A percentile compares a stretch with the other conserved stretches of the same genome.
phyloP scores from a whole-genome alignment of 257 asterid species.

The Haberlea rhodopensis region DNA sequence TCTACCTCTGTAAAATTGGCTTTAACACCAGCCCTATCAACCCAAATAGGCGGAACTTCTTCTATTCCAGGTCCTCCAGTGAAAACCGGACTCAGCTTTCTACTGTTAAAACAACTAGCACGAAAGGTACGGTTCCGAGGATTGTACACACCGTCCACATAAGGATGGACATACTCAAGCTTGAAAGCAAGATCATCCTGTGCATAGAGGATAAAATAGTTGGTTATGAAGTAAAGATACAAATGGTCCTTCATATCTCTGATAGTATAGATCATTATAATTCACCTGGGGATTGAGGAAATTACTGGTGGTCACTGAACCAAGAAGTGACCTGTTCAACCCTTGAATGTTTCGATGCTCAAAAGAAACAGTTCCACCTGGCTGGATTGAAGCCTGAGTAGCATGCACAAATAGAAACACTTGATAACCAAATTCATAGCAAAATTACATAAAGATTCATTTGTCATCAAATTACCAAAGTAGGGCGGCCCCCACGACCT shows the following conservation, averaged over 20 bases:
- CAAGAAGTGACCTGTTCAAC: slow-evolving; percentile 88
- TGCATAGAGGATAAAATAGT: slow-evolving; percentile 16
- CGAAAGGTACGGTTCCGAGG: slow-evolving; percentile 90
- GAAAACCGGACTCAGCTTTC: slow-evolving; percentile 95
- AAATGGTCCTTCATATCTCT: not conserved
- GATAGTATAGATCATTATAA: slow-evolving; percentile 9
- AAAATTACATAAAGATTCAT: not conserved
- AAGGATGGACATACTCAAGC: slow-evolving; percentile 93
- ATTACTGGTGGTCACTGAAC: slow-evolving; percentile 94
- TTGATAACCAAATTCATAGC: slow-evolving; percentile 24
- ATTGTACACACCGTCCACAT: slow-evolving; percentile 83
- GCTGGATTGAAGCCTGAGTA: slow-evolving; percentile 92
- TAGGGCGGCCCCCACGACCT: slow-evolving; percentile 96
- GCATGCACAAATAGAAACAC: slow-evolving; percentile 28
- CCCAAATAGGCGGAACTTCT: slow-evolving; percentile 97
- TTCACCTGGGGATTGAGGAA: slow-evolving; percentile 93
- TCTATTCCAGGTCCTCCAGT: slow-evolving; percentile 98
- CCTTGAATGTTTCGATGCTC: slow-evolving; percentile 95
- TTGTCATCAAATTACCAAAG: slow-evolving; percentile 54
- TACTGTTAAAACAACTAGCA: slow-evolving; percentile 88
- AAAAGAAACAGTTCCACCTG: slow-evolving; percentile 97
- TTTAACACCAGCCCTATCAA: slow-evolving; percentile 89
- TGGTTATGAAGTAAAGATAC: not conserved
- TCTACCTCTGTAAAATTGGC: slow-evolving; percentile 89
- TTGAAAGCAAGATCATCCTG: slow-evolving; percentile 99